Base-by-base conservation (phyloP, 805 yeast genomes). In the Nakazawaea ambrosiae region DNA sequence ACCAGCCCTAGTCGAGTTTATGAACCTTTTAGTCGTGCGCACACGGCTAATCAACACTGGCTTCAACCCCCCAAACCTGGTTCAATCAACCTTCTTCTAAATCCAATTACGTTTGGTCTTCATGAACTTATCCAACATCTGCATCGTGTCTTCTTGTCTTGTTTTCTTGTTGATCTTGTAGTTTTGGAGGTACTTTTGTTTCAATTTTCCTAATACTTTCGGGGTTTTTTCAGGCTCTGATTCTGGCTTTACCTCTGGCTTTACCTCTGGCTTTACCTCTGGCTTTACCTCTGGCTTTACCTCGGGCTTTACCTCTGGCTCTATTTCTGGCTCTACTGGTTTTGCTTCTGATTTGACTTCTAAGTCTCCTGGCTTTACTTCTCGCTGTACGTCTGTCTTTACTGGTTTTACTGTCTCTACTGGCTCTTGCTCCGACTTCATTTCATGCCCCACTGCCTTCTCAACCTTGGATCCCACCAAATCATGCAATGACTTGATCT, bases 401-500 rank as follows among this genome's bases (percentile, higher is more conserved):
- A 22, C 24, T 8, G 7, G 10, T 26, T 14, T 26, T 14, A n/a
- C 14, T n/a, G n/a, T n/a, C 10, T 8, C 28, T 10, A 14, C 6
- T 8, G 12, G 7, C 28, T 26, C 28, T 6, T 26, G n/a, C 28
- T 10, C 28, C 28, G 16, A 8, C 28, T 26, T 26, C 28, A 12
- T 26, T 26, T 26, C 16, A 8, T 8, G 15, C 6, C 16, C n/a
- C 10, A 8, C 11, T 22, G 25, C 8, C 25, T 22, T 22, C 25
- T 22, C 25, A 22, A 22, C 25, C 2, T 22, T 36, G n/a, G 16
- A 16, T 23, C 17, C 25, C 8, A 19, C 15, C 20, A 36, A 17
- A 19, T 37, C 40, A 32, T 37, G 40, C 11, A 34, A 31, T 11
- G 41, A 33, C 26, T 24, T 33, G 23, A 38, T 18, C 18, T 38